A percentile compares a stretch with the other conserved stretches of the same genome.
These are phyloP conservation scores for Penicillium sp. DNA, from an alignment of 2,329 filamentous ascomycete species.

Conservation along the genomic window DNA sequence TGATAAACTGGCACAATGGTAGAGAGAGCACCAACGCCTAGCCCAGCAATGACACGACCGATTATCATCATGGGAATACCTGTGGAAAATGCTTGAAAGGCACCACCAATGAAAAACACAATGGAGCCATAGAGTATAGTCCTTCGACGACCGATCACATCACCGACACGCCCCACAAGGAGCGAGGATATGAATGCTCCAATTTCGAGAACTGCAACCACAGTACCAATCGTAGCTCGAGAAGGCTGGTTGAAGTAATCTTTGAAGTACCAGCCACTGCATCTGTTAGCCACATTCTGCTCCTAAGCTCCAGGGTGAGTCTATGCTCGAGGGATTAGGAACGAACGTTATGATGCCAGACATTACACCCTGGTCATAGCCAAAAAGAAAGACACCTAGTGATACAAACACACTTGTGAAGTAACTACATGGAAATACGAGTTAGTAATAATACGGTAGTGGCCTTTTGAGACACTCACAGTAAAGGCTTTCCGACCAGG, in stretches of 20 bases:
- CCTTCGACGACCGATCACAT: constrained; percentile 81
- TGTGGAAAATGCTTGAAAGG: constrained; percentile 75
- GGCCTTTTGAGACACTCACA: constrained; percentile 57
- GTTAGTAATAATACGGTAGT: constrained; percentile 5
- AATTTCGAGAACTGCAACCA: constrained; percentile 95
- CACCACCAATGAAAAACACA: constrained; percentile 81
- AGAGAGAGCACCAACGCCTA: constrained; percentile 83
- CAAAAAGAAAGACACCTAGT: constrained; percentile 63
- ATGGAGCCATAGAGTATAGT: constrained; percentile 93
- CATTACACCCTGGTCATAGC: constrained; percentile 66
- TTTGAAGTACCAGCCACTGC: constrained; percentile 79
- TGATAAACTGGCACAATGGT: constrained; percentile 93
- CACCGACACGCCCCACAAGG: constrained; percentile 80
- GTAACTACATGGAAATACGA: constrained; percentile 59
- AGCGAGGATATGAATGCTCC: constrained; percentile 90
- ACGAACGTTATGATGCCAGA: constrained; percentile 66
- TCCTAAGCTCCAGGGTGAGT: neutral
- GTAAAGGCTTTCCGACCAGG: constrained; percentile 89
- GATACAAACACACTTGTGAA: constrained; percentile 82
- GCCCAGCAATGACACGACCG: constrained; percentile 77
- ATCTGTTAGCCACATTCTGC: neutral
- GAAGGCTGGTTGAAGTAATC: constrained; percentile 90
- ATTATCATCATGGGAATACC: constrained; percentile 86
- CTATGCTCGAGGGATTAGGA: constrained; percentile 6
- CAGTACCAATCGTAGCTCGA: constrained; percentile 84